These are phyloP conservation scores for Claviceps pazoutovae DNA, from an alignment of 2,329 filamentous ascomycete species.

Conservation along the genomic window DNA sequence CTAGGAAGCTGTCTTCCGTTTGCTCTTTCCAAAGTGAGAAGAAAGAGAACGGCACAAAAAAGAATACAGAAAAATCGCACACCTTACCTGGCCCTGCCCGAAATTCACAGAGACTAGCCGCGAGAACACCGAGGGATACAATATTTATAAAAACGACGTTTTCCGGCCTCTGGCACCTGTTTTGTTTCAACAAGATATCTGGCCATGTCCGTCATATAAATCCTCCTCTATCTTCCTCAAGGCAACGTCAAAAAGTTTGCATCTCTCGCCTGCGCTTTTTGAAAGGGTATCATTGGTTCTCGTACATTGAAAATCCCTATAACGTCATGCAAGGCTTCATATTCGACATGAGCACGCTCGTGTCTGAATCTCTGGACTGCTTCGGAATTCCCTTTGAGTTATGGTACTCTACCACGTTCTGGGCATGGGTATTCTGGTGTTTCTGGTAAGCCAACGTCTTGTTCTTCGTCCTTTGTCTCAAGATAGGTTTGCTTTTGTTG, in stretches of 20 bases:
- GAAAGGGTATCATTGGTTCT: neutral
- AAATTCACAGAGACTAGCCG: neutral
- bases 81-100: conserved; percentile 1
- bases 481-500: neutral
- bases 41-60: neutral
- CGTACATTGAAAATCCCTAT: neutral
- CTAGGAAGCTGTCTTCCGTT: neutral
- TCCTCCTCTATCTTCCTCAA: neutral
- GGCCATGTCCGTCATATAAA: neutral
- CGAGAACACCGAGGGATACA: neutral
- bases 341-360: conserved; percentile 7
- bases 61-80: neutral
- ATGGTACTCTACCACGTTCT: conserved; percentile 31
- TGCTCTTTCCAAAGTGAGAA: conserved; percentile 7
- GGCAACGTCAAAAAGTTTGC: neutral
- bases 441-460: conserved; percentile 31
- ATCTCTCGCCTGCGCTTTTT: neutral
- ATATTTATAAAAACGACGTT: neutral
- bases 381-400: conserved; percentile 19
- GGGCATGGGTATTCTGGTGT: conserved; percentile 28
- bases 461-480: neutral
- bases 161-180: neutral
- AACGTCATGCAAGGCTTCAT: conserved; percentile 1
- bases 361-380: conserved; percentile 4
- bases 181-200: neutral